Conservation (phyloP, 306 rosid species). For the Lathyrus aphaca region DNA sequence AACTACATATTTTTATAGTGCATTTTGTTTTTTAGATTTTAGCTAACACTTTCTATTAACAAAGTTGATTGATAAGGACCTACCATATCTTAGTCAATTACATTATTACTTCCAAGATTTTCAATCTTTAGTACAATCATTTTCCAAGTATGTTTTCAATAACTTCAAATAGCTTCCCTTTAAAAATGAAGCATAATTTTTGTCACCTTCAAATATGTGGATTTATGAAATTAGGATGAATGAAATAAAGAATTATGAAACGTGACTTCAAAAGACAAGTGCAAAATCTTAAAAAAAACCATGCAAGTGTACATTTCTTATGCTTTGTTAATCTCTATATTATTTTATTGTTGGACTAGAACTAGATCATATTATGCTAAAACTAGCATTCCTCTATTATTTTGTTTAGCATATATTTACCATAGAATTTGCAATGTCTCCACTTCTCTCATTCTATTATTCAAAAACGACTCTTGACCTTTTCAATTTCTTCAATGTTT, state of each 20-base stretch:
- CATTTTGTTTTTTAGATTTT: neutral
- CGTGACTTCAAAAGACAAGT: neutral
- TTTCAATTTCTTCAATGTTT: neutral
- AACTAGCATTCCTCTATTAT: no score
- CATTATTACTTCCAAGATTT: no score
- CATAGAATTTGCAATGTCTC: neutral
- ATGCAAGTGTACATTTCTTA: no score
- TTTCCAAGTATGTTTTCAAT: neutral
- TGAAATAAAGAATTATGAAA: no score
- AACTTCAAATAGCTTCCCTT: neutral
- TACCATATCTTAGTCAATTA: neutral
- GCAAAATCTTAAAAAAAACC: no score
- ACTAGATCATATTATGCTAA: no score
- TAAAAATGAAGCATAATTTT: no score
- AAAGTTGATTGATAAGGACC: neutral
- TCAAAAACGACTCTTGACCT: neutral
- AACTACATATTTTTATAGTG: no score
- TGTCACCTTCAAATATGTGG: neutral
- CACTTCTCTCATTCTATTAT: constrained; percentile 12
- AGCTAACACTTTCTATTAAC: neutral
- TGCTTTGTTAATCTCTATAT: no score
- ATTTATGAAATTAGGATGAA: neutral
- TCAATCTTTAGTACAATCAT: no score
- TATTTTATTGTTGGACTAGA: no score
- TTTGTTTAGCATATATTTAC: no score